These are phyloP conservation scores for Diaporthe sp. DNA, from an alignment of 2,329 filamentous ascomycete genomes.

Conservation along the genomic window DNA sequence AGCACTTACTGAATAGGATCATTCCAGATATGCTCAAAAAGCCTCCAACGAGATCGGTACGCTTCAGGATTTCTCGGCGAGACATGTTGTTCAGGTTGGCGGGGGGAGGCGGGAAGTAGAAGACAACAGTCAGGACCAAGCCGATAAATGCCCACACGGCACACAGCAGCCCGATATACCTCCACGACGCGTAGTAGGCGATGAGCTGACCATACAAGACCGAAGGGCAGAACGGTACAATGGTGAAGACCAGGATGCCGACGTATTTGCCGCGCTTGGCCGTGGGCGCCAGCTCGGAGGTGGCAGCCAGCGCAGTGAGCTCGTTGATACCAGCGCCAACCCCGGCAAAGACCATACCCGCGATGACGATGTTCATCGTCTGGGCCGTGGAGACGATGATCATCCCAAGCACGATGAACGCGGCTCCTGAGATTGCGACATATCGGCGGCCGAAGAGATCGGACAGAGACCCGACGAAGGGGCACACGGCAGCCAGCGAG, in stretches of 20 bases:
- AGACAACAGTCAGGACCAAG: slow-evolving; percentile 63
- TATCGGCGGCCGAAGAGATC: slow-evolving; percentile 74
- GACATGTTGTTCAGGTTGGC: slow-evolving; percentile 54
- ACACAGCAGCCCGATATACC: slow-evolving; percentile 67
- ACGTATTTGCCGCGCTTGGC: slow-evolving; percentile 75
- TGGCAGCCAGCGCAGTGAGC: slow-evolving; percentile 76
- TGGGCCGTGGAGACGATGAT: slow-evolving; percentile 70
- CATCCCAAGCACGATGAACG: slow-evolving; percentile 69
- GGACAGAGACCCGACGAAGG: slow-evolving; percentile 76
- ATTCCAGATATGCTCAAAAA: slow-evolving; percentile 63
- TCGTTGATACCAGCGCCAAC: slow-evolving; percentile 77
- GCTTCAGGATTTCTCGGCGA: slow-evolving; percentile 56
- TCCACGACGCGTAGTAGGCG: slow-evolving; percentile 62
- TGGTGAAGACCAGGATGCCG: slow-evolving; percentile 70
- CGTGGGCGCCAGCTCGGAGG: slow-evolving; percentile 76
- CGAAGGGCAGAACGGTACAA: slow-evolving; percentile 73
- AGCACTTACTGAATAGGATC: slow-evolving; percentile 55
- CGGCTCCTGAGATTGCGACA: slow-evolving; percentile 67
- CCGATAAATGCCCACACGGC: slow-evolving; percentile 66
- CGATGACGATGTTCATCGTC: slow-evolving; percentile 73
- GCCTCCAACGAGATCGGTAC: slow-evolving; percentile 66
- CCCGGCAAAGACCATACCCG: slow-evolving; percentile 70
- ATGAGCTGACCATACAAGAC: slow-evolving; percentile 72
- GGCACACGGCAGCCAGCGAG: slow-evolving; percentile 68
- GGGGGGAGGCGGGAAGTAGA: slow-evolving; percentile 67